These are phyloP conservation scores for Breviolum minutum DNA, from an alignment of 73 alveolate genomes.

Conservation along the genomic window DNA sequence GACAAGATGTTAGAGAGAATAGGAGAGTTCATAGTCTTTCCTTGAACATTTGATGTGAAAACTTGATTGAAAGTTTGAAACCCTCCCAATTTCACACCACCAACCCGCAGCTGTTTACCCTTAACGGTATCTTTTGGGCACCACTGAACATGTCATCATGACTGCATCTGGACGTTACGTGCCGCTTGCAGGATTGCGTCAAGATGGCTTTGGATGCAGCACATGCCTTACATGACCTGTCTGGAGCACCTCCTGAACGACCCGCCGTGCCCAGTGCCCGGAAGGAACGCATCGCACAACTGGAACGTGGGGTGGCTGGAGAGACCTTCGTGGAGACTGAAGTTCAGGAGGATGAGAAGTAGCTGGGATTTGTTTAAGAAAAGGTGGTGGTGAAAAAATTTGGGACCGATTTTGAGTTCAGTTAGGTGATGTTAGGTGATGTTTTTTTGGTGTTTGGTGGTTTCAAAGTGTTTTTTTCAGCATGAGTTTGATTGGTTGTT, in stretches of 20 bases:
- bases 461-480: too few species aligned
- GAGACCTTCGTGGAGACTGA: conserved; percentile 17
- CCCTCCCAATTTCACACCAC: too few species aligned
- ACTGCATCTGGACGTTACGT: too few species aligned
- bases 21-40: too few species aligned
- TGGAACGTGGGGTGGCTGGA: conserved; percentile 49
- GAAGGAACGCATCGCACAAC: conserved; percentile 45
- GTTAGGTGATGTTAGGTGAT: neutral
- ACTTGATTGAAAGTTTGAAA: too few species aligned
- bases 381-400: neutral
- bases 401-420: neutral
- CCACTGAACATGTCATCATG: too few species aligned
- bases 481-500: too few species aligned
- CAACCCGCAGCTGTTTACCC: neutral
- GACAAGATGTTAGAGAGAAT: too few species aligned
- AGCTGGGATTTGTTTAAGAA: neutral
- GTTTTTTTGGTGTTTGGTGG: neutral
- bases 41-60: too few species aligned
- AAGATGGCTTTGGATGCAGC: neutral
- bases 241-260: neutral
- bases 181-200: conserved; percentile 1
- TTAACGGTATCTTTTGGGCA: too few species aligned
- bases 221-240: conserved; percentile 6
- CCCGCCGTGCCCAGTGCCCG: neutral
- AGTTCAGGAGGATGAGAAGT: neutral